phyloP scores from a whole-genome alignment of 2,329 filamentous ascomycete genomes.

The Calonectria ilicicola region DNA sequence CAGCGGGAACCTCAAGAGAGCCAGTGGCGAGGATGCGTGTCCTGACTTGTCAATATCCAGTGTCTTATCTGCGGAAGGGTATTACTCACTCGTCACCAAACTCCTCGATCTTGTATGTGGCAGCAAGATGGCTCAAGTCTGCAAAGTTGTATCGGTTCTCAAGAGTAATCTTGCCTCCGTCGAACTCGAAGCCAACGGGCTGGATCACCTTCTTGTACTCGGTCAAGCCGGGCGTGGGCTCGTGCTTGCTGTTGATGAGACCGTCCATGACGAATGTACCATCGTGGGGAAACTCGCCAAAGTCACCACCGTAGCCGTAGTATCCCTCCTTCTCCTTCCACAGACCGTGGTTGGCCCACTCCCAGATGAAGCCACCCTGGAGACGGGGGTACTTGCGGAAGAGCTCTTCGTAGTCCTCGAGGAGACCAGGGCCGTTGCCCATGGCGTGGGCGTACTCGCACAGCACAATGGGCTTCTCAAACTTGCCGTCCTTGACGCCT shows the following conservation, averaged over 20 bases:
- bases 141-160: slow-evolving; percentile 65
- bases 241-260: slow-evolving; percentile 64
- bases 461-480: slow-evolving; percentile 69
- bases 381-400: slow-evolving; percentile 72
- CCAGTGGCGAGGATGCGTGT: slow-evolving; percentile 47
- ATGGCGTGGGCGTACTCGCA: slow-evolving; percentile 74
- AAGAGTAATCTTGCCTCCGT: slow-evolving; percentile 52
- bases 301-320: slow-evolving; percentile 73
- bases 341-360: slow-evolving; percentile 73
- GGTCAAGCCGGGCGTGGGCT: slow-evolving; percentile 66
- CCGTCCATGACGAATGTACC: slow-evolving; percentile 74
- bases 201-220: slow-evolving; percentile 71
- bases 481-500: slow-evolving; percentile 58
- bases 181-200: slow-evolving; percentile 59
- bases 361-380: slow-evolving; percentile 77
- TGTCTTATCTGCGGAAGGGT: not conserved
- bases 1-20: slow-evolving; percentile 53
- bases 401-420: slow-evolving; percentile 75
- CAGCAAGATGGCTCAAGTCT: slow-evolving; percentile 55
- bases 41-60: slow-evolving; percentile 19
- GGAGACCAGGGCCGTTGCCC: slow-evolving; percentile 79
- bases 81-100: slow-evolving; percentile 55
- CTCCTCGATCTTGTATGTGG: slow-evolving; percentile 58
- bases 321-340: slow-evolving; percentile 59
- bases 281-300: slow-evolving; percentile 71